These are phyloP conservation scores for Cyathus pygmaeus DNA, from an alignment of 1,284 basidiomycete genomes.

Conservation along the genomic window DNA sequence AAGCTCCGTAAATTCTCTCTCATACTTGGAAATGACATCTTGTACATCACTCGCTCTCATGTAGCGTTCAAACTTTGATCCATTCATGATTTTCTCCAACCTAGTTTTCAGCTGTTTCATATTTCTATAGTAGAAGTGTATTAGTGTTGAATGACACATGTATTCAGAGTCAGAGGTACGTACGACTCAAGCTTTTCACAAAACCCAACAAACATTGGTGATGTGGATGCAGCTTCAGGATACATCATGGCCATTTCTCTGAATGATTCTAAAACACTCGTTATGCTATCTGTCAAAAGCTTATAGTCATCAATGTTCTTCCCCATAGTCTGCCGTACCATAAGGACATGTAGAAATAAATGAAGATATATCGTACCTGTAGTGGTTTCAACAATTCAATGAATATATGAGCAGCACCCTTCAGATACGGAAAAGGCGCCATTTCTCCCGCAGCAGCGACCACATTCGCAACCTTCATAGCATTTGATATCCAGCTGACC, in stretches of 20 bases:
- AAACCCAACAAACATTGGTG: not conserved
- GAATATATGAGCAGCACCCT: not conserved
- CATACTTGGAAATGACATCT: not conserved
- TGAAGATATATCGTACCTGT: not conserved
- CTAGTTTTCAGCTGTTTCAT: not conserved
- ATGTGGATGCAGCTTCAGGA: not conserved
- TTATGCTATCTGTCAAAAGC: not conserved
- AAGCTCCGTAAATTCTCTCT: not conserved
- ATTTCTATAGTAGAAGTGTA: not conserved
- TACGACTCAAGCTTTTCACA: not conserved
- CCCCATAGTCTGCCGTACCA: not conserved
- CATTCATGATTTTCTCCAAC: not conserved
- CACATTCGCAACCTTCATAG: constrained; percentile 1
- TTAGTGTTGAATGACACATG: not conserved
- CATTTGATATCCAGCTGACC: not conserved
- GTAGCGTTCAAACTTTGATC: not conserved
- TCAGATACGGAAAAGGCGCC: constrained; percentile 5
- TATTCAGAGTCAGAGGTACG: not conserved
- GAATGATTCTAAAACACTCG: not conserved
- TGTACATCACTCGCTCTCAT: not conserved
- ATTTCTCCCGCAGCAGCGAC: constrained; percentile 1
- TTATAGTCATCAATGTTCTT: not conserved
- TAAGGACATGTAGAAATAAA: not conserved
- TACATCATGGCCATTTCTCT: not conserved
- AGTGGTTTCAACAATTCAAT: not conserved